These are phyloP conservation scores for Thelonectria rubi DNA, from an alignment of 2,329 filamentous ascomycete genomes.

Conservation along the genomic window DNA sequence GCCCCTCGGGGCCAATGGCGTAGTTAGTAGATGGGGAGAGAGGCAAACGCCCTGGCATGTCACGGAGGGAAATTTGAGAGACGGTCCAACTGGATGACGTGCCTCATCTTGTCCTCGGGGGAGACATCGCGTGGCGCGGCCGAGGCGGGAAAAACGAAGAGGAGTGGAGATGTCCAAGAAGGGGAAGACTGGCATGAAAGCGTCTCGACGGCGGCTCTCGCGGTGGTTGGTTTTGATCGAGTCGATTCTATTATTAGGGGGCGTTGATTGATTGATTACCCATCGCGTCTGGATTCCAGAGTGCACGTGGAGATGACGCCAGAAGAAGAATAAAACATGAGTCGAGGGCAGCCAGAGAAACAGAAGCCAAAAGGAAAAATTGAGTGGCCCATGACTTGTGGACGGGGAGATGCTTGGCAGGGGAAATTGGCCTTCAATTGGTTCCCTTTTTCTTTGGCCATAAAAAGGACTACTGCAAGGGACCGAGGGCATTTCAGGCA, in stretches of 20 bases:
- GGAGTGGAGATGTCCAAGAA: not conserved
- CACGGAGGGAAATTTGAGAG: constrained; percentile 1
- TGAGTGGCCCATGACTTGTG: too few species aligned
- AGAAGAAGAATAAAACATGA: constrained; percentile 1
- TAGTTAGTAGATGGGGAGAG: too few species aligned
- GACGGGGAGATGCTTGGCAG: constrained; percentile 35
- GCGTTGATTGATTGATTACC: not conserved
- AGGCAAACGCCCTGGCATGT: constrained; percentile 6
- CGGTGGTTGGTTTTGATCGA: not conserved
- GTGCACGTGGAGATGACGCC: constrained; percentile 5
- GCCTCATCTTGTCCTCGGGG: not conserved
- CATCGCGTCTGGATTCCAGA: not conserved
- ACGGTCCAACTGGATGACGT: not conserved
- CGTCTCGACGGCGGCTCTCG: not conserved
- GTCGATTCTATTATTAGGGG: not conserved
- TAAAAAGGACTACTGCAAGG: constrained; percentile 6
- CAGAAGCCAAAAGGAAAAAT: too few species aligned
- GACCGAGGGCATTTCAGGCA: not conserved
- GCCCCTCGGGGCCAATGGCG: too few species aligned
- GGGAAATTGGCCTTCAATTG: constrained; percentile 27
- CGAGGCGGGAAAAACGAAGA: constrained; percentile 3
- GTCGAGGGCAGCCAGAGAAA: not conserved
- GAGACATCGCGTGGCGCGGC: constrained; percentile 15
- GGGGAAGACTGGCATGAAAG: not conserved
- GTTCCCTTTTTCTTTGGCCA: constrained; percentile 12